Conservation (phyloP, 2,329 filamentous ascomycete species). For the Aspergillus sp. region DNA sequence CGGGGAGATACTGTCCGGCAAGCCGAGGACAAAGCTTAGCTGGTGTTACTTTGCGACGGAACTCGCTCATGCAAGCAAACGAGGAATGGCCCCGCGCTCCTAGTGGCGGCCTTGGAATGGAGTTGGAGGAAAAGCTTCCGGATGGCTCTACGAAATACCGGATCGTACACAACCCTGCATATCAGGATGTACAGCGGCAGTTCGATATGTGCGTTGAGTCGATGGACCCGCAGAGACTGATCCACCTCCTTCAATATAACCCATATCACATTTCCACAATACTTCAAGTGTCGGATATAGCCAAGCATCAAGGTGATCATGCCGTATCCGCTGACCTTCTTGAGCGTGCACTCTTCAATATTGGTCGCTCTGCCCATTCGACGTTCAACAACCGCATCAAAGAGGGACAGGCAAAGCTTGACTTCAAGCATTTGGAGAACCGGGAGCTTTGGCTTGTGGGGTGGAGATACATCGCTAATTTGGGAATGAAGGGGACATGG, state of each 20-base stretch:
- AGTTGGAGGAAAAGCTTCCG: conserved; percentile 49
- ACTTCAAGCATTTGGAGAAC: conserved; percentile 78
- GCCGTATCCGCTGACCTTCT: conserved; percentile 78
- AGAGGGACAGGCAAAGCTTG: conserved; percentile 69
- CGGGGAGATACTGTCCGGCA: conserved; percentile 47
- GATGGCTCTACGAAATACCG: conserved; percentile 65
- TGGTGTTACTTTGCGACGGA: conserved; percentile 65
- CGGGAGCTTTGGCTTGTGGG: conserved; percentile 86
- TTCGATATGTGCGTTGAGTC: conserved; percentile 75
- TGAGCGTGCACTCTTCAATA: conserved; percentile 85
- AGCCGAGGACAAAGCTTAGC: conserved; percentile 59
- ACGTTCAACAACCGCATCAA: conserved; percentile 70
- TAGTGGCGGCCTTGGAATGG: conserved; percentile 78
- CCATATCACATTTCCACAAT: conserved; percentile 90
- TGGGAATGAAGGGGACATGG: conserved; percentile 88
- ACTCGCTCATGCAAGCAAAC: conserved; percentile 78
- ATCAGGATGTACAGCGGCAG: conserved; percentile 65
- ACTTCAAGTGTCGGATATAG: conserved; percentile 88
- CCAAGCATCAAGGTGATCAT: conserved; percentile 84
- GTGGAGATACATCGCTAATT: conserved; percentile 79
- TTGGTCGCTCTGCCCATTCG: conserved; percentile 81
- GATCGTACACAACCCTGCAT: conserved; percentile 67
- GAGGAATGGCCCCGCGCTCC: conserved; percentile 78
- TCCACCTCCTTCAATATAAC: conserved; percentile 64
- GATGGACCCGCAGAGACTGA: conserved; percentile 77